Base-by-base conservation (phyloP, 2,329 filamentous ascomycete species). In the Pseudogymnoascus sp. region DNA sequence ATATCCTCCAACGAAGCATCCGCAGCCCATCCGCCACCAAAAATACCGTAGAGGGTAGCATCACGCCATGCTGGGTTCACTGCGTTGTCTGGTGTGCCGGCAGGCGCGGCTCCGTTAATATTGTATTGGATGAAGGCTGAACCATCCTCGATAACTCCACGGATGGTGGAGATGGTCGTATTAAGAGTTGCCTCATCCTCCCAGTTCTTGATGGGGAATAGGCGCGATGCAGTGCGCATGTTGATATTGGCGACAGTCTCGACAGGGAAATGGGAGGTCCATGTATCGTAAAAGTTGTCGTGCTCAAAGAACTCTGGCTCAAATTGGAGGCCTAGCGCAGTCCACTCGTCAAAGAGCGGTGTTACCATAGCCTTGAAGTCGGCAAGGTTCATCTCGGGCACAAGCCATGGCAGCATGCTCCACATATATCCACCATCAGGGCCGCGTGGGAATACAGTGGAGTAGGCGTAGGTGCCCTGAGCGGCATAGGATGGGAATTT, bases 201-300 rank as follows among this genome's bases (percentile, higher is more conserved):
- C 72, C 72, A 78, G 65, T 75, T 76, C 12, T 69, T 68, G 19
- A 71, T 70, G 1, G 78, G 77, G 31, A 79, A 74, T 6, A 79
- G 70, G 14, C 78, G 77, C n/a, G 73, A 77, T 4, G 72, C 75
- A 4, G 72, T 75, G 33, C 72, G 72, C 5, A 72, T 63, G 19
- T 68, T 67, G 19, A 68, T 65, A 40, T 68, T 70, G 6, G 72
- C 74, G 37, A 75, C 70, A 19, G 65, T 64, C 61, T 75, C 73
- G 19, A 72, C 68, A 10, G 74, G 50, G 50, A 56, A 56, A 8
- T 56, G 76, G 68, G 79, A 79, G 63, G 73, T 68, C 70, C 77
- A 80, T 11, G 75, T 72, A 24, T 38, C 53, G 19, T 62, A 60
- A 43, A 62, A 61, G 61, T 35, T 35, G 14, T 60, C 50, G 16